Evolutionary conservation across 148 eudicot genomes (phyloP).

Genomic region (Bassia scoparia): DNA sequence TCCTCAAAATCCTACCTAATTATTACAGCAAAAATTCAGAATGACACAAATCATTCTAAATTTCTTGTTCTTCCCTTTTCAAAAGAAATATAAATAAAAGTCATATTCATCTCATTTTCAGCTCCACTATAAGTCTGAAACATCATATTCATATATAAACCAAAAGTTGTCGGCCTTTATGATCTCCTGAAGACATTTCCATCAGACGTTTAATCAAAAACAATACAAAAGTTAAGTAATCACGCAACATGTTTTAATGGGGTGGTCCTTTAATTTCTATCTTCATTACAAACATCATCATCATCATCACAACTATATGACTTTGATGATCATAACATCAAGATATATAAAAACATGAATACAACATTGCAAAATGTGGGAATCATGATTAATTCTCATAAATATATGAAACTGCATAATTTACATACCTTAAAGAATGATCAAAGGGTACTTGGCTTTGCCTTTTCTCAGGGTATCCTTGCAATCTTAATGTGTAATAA

Average conservation of each 20-base stretch:
- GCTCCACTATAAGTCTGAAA: constrained; percentile 14
- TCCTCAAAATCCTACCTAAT: not conserved
- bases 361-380: not conserved
- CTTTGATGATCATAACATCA: constrained; percentile 26
- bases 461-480: constrained; percentile 8
- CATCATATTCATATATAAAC: constrained; percentile 25
- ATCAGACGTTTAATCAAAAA: constrained; percentile 5
- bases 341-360: not conserved
- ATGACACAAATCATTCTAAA: constrained; percentile 5
- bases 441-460: constrained; percentile 3
- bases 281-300: constrained; percentile 29
- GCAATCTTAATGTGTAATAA: constrained; percentile 20
- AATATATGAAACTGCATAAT: not conserved
- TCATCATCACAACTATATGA: constrained; percentile 14
- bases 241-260: constrained; percentile 3
- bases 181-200: constrained; percentile 16
- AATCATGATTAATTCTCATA: not conserved
- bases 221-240: constrained; percentile 5
- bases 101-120: constrained; percentile 5
- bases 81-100: not conserved
- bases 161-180: constrained; percentile 32
- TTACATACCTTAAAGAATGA: constrained; percentile 24
- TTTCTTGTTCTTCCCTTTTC: not conserved
- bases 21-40: not conserved
- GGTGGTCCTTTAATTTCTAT: constrained; percentile 30